Conservation (phyloP, 768 basidiomycete species). For the Nidula microcarpa region DNA sequence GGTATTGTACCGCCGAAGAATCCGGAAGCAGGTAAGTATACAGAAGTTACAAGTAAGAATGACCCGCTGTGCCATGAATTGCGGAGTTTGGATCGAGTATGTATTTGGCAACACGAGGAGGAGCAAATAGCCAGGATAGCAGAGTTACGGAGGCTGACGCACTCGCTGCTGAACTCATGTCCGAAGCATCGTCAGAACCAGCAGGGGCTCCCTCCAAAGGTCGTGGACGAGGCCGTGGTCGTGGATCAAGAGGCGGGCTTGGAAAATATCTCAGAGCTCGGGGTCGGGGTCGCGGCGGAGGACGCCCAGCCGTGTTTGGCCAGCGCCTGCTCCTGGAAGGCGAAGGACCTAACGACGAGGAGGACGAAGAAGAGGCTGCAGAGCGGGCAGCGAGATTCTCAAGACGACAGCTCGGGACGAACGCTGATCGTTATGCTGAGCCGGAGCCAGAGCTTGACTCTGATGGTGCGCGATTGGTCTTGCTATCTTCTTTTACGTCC, state of each 20-base stretch:
- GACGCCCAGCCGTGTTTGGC: constrained; percentile 66
- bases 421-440: constrained; percentile 74
- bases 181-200: not conserved
- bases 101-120: too few species aligned
- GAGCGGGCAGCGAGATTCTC: constrained; percentile 50
- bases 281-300: constrained; percentile 55
- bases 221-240: constrained; percentile 48
- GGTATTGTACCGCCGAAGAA: too few species aligned
- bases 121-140: too few species aligned
- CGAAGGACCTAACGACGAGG: constrained; percentile 42
- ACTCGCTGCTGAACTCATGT: not conserved
- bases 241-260: constrained; percentile 56
- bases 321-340: constrained; percentile 59
- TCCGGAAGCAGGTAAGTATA: too few species aligned
- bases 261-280: constrained; percentile 75
- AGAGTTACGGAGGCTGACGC: too few species aligned
- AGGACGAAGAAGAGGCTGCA: constrained; percentile 45
- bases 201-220: constrained; percentile 5
- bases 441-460: constrained; percentile 66
- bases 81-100: too few species aligned
- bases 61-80: too few species aligned
- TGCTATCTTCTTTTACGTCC: not conserved
- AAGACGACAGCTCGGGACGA: constrained; percentile 58
- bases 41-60: too few species aligned
- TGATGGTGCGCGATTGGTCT: constrained; percentile 48